Conservation (phyloP, 176 grass and related monocot genomes). For the Oryza brachyantha region DNA sequence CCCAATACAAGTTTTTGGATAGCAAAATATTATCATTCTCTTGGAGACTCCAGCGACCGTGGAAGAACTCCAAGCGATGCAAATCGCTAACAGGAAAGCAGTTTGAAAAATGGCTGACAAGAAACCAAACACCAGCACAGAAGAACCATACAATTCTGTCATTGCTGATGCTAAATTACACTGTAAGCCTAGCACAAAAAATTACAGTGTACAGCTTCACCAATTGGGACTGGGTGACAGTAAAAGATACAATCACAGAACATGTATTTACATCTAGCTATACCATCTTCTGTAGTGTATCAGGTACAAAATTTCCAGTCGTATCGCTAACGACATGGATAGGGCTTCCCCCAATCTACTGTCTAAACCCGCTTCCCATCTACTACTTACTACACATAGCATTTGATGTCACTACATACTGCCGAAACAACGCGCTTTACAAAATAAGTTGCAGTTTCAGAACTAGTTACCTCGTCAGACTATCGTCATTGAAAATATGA, state of each 20-base stretch:
- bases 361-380: constrained; percentile 7
- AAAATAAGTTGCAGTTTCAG: constrained; percentile 9
- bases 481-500: constrained; percentile 5
- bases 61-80: not conserved
- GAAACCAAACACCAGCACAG: not conserved
- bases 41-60: not conserved
- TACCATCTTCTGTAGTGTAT: constrained; percentile 30
- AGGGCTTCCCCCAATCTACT: constrained; percentile 15
- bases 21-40: no score
- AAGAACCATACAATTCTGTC: not conserved
- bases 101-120: not conserved
- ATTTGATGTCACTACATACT: constrained; percentile 18
- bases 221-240: not conserved
- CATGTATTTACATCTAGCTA: constrained; percentile 36
- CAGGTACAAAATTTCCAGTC: constrained; percentile 41
- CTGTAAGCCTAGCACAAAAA: not conserved
- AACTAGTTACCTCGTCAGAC: constrained; percentile 32
- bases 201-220: not conserved
- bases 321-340: constrained; percentile 28
- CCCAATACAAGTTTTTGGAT: no score
- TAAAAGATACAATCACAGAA: constrained; percentile 36
- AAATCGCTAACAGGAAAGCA: not conserved
- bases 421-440: constrained; percentile 18
- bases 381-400: constrained; percentile 25
- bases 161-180: not conserved